phyloP scores from a whole-genome alignment of 306 rosid genomes.

The Pueraria montana region DNA sequence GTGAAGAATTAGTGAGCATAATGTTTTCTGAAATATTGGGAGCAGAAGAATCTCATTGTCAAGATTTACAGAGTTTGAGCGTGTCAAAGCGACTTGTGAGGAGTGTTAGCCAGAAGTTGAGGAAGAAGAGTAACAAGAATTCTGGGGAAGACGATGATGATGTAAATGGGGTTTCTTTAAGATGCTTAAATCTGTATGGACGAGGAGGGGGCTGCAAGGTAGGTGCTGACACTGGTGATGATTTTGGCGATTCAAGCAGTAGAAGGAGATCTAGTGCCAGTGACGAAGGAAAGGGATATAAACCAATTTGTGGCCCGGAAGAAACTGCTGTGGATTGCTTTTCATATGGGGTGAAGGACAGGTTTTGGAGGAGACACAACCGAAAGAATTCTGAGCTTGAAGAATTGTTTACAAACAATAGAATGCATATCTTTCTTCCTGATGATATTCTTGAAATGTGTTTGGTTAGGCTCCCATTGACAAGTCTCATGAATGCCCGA shows the following conservation, averaged over 20 bases:
- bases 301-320: constrained; percentile 72
- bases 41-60: constrained; percentile 67
- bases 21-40: constrained; percentile 71
- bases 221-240: constrained; percentile 95
- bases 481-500: constrained; percentile 93
- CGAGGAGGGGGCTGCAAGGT: constrained; percentile 99
- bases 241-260: constrained; percentile 73
- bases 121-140: constrained; percentile 69
- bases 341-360: constrained; percentile 88
- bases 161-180: constrained; percentile 75
- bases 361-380: constrained; percentile 81
- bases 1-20: constrained; percentile 54
- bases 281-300: constrained; percentile 88
- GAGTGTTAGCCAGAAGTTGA: constrained; percentile 90
- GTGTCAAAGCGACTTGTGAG: constrained; percentile 90
- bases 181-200: constrained; percentile 80
- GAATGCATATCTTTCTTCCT: constrained; percentile 89
- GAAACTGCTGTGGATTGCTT: constrained; percentile 88
- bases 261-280: constrained; percentile 94
- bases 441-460: constrained; percentile 98
- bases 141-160: constrained; percentile 72
- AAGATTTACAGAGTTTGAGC: constrained; percentile 75
- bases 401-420: constrained; percentile 64
- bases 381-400: constrained; percentile 71
- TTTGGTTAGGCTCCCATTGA: constrained; percentile 90